Percentiles rank a stretch among this genome's conserved stretches.
Evolutionary conservation across 75 land plant species (phyloP).

Genomic region (Chamaecyparis obtusa): DNA sequence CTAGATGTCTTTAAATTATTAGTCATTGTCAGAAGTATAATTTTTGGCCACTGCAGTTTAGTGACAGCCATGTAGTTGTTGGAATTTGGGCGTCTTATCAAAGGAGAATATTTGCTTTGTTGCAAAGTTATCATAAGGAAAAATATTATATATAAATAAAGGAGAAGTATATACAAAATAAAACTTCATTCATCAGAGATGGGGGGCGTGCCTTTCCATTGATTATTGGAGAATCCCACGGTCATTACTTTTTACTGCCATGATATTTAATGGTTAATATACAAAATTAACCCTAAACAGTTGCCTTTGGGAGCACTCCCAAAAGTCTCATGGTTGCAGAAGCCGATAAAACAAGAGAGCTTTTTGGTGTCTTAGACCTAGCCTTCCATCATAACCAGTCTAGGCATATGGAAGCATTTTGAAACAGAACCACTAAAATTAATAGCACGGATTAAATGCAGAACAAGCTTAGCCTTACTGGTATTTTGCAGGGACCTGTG

Average conservation of each 20-base stretch:
- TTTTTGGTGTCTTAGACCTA: background rate
- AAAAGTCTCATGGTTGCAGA: background rate
- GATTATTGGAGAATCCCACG: background rate
- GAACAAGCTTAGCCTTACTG: background rate
- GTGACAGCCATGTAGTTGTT: background rate
- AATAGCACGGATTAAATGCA: background rate
- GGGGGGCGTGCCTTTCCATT: background rate
- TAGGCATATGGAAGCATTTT: background rate
- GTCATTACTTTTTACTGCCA: background rate
- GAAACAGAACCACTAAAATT: background rate
- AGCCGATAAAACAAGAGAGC: background rate
- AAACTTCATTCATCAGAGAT: background rate
- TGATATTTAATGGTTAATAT: background rate
- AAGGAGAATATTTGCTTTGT: background rate
- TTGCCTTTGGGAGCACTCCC: background rate
- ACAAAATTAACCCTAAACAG: background rate
- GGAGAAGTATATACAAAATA: background rate
- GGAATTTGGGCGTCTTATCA: background rate
- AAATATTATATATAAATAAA: background rate
- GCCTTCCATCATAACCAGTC: background rate
- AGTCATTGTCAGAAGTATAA: background rate
- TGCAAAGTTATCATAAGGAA: background rate
- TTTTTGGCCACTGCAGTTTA: background rate
- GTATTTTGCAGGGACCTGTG: background rate
- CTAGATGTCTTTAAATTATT: background rate